Base-by-base conservation (phyloP, 495 filamentous ascomycete genomes). In the Cercophora samala region DNA sequence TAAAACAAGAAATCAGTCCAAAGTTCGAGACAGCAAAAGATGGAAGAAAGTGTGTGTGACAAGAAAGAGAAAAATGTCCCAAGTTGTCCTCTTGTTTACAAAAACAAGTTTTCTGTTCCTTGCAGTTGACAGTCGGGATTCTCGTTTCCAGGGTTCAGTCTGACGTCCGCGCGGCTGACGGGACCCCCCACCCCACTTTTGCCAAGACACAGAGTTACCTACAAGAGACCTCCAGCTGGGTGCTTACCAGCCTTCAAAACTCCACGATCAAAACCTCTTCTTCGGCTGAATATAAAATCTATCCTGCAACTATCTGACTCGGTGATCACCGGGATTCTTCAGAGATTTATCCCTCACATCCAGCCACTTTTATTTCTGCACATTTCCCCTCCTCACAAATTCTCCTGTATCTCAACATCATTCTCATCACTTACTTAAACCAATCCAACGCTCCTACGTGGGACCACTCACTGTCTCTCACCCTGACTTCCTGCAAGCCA, bases 391-490 rank as follows among this genome's bases (percentile, higher is more conserved):
- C 37, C 13, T 13, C 15, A 17, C 37, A 13, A 29, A 29, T 29
- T n/a, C 0, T 5, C 8, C 4, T 46, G 37, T 46, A 5, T 46
- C 29, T 32, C 8, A 32, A 32, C 29, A n/a, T n/a, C 8, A 32
- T 32, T 32, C 37, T 46, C 37, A 46, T 18, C 37, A 46, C 37
- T 46, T 32, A 13, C 15, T 46, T 46, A 46, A 46, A 53, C 64
- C 64, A 65, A 65, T 60, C 19, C 37, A 59, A 25, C 22, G 54
- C 32, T 46, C 29, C 15, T 65, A 65, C 63, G 55, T 65, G 63
- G 63, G 8, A 46, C 37, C 37, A 13, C 37, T 32, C 29, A 32
- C 29, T 32, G 4, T 32, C 29, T 3, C 29, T 32, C 29, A 32
- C 29, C 3, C 29, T 32, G 4, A 32, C 29, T 4, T 32, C 29